A percentile compares a stretch with the other conserved stretches of the same genome.
phyloP scores from a whole-genome alignment of 495 filamentous ascomycete species.

The Pseudotulostoma volvatum region DNA sequence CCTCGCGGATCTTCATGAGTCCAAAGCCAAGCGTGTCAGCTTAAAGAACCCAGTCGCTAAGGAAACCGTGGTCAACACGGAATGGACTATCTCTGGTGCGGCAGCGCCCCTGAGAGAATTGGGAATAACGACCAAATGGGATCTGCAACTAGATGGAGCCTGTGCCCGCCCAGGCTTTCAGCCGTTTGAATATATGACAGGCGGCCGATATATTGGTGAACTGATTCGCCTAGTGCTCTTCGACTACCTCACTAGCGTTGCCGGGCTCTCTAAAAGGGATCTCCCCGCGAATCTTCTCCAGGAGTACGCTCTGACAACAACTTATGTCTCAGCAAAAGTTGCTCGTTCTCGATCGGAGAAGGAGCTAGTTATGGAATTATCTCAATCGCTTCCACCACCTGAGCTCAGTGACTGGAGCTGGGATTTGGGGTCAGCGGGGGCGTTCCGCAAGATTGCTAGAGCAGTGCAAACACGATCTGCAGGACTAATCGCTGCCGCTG shows the following conservation, averaged over 20 bases:
- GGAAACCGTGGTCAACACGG: slow-evolving; percentile 66
- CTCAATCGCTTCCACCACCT: slow-evolving; percentile 35
- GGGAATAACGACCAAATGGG: slow-evolving; percentile 54
- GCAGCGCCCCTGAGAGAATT: slow-evolving; percentile 46
- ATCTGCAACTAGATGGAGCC: slow-evolving; percentile 43
- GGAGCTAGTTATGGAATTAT: slow-evolving; percentile 33
- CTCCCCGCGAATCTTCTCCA: slow-evolving; percentile 42
- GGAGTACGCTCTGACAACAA: slow-evolving; percentile 50
- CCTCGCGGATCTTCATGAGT: slow-evolving; percentile 43
- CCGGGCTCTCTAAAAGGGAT: slow-evolving; percentile 17
- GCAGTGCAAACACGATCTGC: slow-evolving; percentile 53
- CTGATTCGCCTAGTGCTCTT: slow-evolving; percentile 55
- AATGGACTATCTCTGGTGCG: slow-evolving; percentile 70
- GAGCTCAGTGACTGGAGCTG: slow-evolving; percentile 36
- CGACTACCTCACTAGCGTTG: slow-evolving; percentile 40
- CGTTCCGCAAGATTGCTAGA: slow-evolving; percentile 43
- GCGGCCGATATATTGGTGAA: slow-evolving; percentile 70
- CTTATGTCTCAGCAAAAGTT: slow-evolving; percentile 49
- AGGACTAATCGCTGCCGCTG: slow-evolving; percentile 53
- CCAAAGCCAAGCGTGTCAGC: slow-evolving; percentile 35
- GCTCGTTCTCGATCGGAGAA: slow-evolving; percentile 30
- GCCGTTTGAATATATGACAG: slow-evolving; percentile 78
- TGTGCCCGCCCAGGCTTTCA: slow-evolving; percentile 65
- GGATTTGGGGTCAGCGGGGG: slow-evolving; percentile 38
- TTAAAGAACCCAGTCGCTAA: slow-evolving; percentile 28